Evolutionary conservation across 306 rosid genomes (phyloP).

Genomic region (Nissolia schottii): DNA sequence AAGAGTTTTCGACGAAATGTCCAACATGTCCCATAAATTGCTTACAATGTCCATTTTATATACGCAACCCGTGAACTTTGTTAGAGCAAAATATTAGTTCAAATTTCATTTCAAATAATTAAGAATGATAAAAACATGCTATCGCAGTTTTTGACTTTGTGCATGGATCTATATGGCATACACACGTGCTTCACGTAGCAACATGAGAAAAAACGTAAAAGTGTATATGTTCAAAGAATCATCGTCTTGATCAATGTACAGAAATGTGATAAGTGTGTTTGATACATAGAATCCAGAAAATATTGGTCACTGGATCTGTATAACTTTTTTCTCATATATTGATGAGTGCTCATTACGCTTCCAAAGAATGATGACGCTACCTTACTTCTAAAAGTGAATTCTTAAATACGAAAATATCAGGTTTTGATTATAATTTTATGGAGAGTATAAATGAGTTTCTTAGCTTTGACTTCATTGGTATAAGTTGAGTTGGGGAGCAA

Average conservation of each 20-base stretch:
- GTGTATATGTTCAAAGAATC: background rate
- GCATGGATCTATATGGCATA: background rate
- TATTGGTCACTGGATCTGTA: no score
- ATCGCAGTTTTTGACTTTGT: background rate
- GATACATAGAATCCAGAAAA: no score
- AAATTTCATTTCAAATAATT: background rate
- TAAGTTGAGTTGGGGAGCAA: no score
- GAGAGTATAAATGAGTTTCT: no score
- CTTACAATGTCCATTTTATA: background rate
- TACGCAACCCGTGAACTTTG: background rate
- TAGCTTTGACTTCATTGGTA: no score
- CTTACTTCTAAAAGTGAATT: no score
- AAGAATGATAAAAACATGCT: background rate
- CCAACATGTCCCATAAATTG: background rate
- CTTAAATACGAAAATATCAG: no score
- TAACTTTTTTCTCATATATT: no score
- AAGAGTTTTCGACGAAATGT: background rate
- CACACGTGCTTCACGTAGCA: background rate
- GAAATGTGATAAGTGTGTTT: background rate
- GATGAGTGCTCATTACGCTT: no score
- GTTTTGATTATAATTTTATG: no score
- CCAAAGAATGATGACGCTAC: no score
- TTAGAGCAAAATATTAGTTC: background rate
- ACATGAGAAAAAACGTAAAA: background rate
- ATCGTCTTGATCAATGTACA: background rate